Base-by-base conservation (phyloP, 139 green algal species). In the Chlorella sp. region DNA sequence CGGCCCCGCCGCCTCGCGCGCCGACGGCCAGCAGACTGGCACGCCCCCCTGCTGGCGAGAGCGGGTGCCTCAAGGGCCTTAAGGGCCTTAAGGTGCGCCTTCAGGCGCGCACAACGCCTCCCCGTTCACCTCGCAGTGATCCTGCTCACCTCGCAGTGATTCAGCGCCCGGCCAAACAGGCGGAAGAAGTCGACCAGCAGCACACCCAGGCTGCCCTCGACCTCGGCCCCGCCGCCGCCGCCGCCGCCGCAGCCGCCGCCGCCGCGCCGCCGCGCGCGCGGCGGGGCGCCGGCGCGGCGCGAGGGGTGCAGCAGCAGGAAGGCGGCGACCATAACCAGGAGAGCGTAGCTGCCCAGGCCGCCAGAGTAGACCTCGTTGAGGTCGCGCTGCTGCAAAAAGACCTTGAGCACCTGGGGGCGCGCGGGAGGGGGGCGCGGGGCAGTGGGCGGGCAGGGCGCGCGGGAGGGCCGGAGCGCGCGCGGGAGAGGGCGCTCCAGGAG, bases 351-450 rank as follows among this genome's bases (percentile, higher is more conserved):
- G 51, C 95, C 95, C 67, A 99, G 91, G 71, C 95, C 95, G 0
- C 95, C 95, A 0, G 78, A 85, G 74, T 98, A 98, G 29, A 99
- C 94, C 87, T 98, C 95, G 66, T 98, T 98, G 23, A 98, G 84
- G 43, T 95, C 91, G 0, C 95, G 82, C 87, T 98, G 95, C 74
- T 97, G 93, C 66, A 98, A 79, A 80, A 97, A 98, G 27, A 92
- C 75, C 79, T 98, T 98, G 40, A 98, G 87, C 40, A 94, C n/a
- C n/a, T n/a, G n/a, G n/a, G n/a, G n/a, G n/a, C n/a, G n/a, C n/a
- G n/a, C n/a, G n/a, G n/a, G n/a, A n/a, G n/a, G n/a, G n/a, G n/a
- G n/a, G n/a, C n/a, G n/a, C n/a, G n/a, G n/a, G n/a, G n/a, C n/a
- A n/a, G n/a, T n/a, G n/a, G n/a, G n/a, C n/a, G n/a, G n/a, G n/a